Base-by-base conservation (phyloP, 2,329 filamentous ascomycete species). In the Colletotrichum tanaceti region DNA sequence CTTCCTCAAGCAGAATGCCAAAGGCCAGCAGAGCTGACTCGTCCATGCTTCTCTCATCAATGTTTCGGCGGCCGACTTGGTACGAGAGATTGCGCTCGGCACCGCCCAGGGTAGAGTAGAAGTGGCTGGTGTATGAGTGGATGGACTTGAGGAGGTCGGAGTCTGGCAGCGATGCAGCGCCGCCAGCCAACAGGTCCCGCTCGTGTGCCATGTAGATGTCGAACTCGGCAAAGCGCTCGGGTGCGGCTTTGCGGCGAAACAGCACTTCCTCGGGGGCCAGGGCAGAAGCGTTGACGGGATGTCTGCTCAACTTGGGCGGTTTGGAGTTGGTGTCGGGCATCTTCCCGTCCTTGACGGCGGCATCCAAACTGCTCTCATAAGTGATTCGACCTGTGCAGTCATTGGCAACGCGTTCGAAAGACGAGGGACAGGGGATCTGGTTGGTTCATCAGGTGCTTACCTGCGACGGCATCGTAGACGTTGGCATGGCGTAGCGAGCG, bases 21-120 rank as follows among this genome's bases (percentile, higher is more conserved):
- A 95, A 83, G 1, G 92, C 91, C 62, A 95, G 80, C 66, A 95
- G 82, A 4, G 92, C 92, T 16, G 91, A 93, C 80, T 93, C 92
- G 75, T 95, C 91, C 86, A 95, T 88, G 77, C 88, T 92, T 71
- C 84, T 77, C 75, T 87, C 84, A 68, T 87, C 83, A 44, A 85
- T 73, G 60, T 76, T 77, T 38, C 75, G 72, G 9, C 71, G 65
- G 39, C 70, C 72, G n/a, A 73, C 69, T 35, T 71, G 60, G 54
- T 69, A 70, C 20, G 49, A 22, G 7, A 55, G 28, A 59, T 39
- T 43, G 43, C 55, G 57, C 59, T 47, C 53, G 60, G 68, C 60
- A 59, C 71, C 68, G 68, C 76, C 74, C 63, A 82, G 76, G 10
- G 79, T 79, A 46, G 82, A 82, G 78, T 93, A 94, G 76, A 89